A percentile compares a stretch with the other conserved stretches of the same genome.
Evolutionary conservation across 495 filamentous ascomycete species (phyloP).

Genomic region (Aspergillus mulundensis): DNA sequence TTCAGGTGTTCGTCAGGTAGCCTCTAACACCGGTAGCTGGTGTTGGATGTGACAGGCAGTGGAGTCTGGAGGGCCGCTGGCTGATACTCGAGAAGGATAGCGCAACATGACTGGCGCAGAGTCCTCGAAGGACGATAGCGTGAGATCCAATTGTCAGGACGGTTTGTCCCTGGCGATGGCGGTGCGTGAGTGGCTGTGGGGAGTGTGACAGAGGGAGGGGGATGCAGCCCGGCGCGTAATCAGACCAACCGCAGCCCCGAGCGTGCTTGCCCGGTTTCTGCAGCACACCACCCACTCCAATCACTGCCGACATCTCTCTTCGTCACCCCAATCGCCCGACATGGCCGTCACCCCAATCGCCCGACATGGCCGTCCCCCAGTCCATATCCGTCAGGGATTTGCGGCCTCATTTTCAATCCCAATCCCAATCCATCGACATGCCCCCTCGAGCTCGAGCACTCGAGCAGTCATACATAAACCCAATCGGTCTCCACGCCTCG

Average conservation of each 20-base stretch:
- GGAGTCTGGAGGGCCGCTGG: too few species aligned
- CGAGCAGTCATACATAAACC: constrained; percentile 18
- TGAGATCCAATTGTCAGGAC: too few species aligned
- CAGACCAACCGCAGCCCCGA: constrained; percentile 29
- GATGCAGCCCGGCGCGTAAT: constrained; percentile 31
- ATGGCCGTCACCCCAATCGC: constrained; percentile 17
- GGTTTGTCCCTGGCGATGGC: too few species aligned
- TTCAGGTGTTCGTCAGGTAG: too few species aligned
- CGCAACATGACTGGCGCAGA: too few species aligned
- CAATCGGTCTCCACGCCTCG: not conserved
- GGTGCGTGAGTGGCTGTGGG: constrained; percentile 2
- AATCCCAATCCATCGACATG: constrained; percentile 20
- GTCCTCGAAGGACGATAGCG: too few species aligned
- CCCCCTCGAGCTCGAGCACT: not conserved
- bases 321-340: constrained; percentile 18
- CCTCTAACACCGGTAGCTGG: too few species aligned
- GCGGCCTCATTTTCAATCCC: constrained; percentile 21
- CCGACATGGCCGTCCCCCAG: constrained; percentile 13
- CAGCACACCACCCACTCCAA: constrained; percentile 32
- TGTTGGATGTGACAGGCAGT: too few species aligned
- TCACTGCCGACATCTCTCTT: constrained; percentile 20
- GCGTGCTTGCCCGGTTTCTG: constrained; percentile 17
- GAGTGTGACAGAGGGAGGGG: constrained; percentile 16
- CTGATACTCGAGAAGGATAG: too few species aligned
- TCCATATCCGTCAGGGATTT: constrained; percentile 24